Evolutionary conservation across 2,329 filamentous ascomycete species (phyloP), one percentile per base, ranked within the genome.

Genomic region (Colletotrichum godetiae): DNA sequence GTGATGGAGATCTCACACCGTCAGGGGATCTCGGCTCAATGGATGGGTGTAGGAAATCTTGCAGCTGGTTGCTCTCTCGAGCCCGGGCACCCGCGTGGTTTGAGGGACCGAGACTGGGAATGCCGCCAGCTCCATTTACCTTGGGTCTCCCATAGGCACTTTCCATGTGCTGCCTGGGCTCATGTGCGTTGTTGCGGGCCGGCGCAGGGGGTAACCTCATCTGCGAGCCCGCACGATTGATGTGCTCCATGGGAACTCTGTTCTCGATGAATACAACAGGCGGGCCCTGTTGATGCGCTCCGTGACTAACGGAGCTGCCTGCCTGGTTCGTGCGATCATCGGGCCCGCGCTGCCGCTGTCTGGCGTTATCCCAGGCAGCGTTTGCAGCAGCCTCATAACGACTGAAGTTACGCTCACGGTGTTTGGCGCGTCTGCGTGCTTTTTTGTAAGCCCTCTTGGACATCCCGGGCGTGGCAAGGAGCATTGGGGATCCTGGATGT

Each of bases 41-140:
- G 7, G 86, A 88, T 10, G 78, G 85, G 15, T 88, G 81, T 72
- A 87, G 78, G 76, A 85, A 81, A 52, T 88, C 86, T 75, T 84
- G 82, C 33, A 79, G 79, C 60, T 80, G 79, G 57, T 77, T 72
- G 46, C 72, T 76, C 64, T 64, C 71, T 74, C 66, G 67, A 56
- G 49, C 55, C 68, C 70, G 73, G 61, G 15, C 75, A 15, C 57
- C n/a, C 67, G 66, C 74, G 24, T 76, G 78, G 60, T 76, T 76
- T 22, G 78, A 77, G 56, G 76, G 75, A 24, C 75, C 72, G 57
- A 75, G 68, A 62, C 67, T 63, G 57, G 73, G 61, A 37, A 74
- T 67, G 5, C 64, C 73, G 27, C 76, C 76, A 76, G 74, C 70
- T 31, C 76, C 74, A 61, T 75, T 78, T 78, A 80, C 78, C 78